Percentiles rank a stretch among this genome's conserved stretches.
Evolutionary conservation across 768 basidiomycete species (phyloP).

Genomic region (Naematelia encephala): DNA sequence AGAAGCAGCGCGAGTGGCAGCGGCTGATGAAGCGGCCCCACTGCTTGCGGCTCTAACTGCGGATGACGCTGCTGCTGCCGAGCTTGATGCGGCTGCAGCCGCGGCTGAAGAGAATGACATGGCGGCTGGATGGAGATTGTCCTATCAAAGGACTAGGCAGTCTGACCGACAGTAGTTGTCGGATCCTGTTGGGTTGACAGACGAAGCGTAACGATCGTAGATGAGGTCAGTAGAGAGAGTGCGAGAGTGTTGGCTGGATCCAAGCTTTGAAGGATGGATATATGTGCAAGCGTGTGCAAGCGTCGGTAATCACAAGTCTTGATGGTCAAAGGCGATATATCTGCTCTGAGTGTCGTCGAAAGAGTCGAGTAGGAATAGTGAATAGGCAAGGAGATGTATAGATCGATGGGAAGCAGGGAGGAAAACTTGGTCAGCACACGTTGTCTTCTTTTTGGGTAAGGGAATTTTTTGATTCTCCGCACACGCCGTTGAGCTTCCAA

Average conservation of each 20-base stretch:
- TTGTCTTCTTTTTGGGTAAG: neutral
- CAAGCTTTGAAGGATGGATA: no score
- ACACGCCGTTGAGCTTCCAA: neutral
- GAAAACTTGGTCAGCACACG: neutral
- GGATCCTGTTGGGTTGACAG: no score
- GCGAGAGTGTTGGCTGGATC: no score
- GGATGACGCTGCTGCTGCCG: neutral
- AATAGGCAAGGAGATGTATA: neutral
- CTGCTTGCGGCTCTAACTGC: neutral
- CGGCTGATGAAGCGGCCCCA: neutral
- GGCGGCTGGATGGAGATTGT: neutral
- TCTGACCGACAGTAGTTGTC: no score
- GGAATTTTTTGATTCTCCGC: neutral
- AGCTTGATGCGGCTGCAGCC: neutral
- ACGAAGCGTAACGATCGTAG: no score
- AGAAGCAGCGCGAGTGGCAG: slow-evolving; percentile 1
- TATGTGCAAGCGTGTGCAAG: no score
- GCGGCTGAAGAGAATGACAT: slow-evolving; percentile 5
- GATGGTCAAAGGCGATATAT: no score
- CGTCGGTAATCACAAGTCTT: no score
- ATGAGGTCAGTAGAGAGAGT: no score
- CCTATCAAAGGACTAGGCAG: neutral
- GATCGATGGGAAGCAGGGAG: neutral
- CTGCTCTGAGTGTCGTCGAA: no score
- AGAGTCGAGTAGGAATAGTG: neutral